Evolutionary conservation across 768 basidiomycete genomes (phyloP), one percentile per base, ranked within the genome.

Genomic region (Mycena maculata): DNA sequence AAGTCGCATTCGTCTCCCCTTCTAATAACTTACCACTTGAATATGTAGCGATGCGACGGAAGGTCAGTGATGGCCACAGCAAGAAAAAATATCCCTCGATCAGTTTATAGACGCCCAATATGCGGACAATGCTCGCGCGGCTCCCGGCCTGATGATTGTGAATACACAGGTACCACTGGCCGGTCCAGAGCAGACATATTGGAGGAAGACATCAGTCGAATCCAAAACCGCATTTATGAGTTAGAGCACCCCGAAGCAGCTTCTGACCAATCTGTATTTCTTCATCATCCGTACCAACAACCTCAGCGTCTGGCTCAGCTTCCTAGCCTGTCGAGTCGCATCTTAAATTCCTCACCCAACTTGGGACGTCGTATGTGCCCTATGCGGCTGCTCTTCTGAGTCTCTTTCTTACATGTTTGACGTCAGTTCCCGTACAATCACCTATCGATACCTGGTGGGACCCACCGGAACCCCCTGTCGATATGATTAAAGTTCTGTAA

Each of bases 51-150:
- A 48, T 70, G 68, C 55, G 68, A 70, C 42, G 68, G 63, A 47
- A 54, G 25, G 68, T 70, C 12, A 2, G 68, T 54, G 11, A n/a
- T n/a, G 8, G 30, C 9, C 16, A n/a, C 30, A 31, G 5, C 10
- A 13, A 33, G 9, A 42, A 6, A 33, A 12, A 25, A 6, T 16
- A 28, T 18, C 48, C 31, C 45, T 53, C 1, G 18, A 13, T 22
- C 36, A 23, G 23, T 53, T 45, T 13, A 27, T 45, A 70, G 68
- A n/a, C 60, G 78, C 33, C 84, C 84, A 0, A 72, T 78, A 8
- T 85, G 84, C 56, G 76, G 77, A 7, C 84, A 78, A 55, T 85
- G 84, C 64, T 60, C 73, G 13, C 73, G 80, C 4, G 77, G 77
- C 0, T 74, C 78, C 31, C 75, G 49, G 9, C 63, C 54, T 2